Evolutionary conservation across 208 protist species (phyloP).

Genomic region (Leishmania gerbilli): DNA sequence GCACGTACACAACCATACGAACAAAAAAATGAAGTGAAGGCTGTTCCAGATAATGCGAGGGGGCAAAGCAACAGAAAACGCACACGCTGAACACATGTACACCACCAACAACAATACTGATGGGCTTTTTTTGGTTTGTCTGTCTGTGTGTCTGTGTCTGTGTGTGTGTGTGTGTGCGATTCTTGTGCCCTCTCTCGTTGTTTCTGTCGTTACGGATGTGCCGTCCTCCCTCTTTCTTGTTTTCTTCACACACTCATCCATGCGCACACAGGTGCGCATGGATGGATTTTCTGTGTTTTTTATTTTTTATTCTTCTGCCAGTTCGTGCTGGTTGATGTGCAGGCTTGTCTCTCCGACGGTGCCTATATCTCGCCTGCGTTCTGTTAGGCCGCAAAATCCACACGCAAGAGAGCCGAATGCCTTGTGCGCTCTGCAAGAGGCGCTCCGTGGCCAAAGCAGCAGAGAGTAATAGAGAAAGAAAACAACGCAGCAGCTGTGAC

Average conservation of each 20-base stretch:
- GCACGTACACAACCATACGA: no score
- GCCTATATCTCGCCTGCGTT: not conserved
- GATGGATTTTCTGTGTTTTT: not conserved
- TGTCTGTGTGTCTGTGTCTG: not conserved
- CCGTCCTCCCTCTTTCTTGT: not conserved
- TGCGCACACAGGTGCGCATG: not conserved
- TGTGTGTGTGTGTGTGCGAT: not conserved
- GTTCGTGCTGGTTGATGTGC: constrained; percentile 6
- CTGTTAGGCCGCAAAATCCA: not conserved
- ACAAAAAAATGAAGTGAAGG: no score
- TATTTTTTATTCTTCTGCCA: not conserved
- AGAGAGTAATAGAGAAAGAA: not conserved
- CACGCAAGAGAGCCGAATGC: not conserved
- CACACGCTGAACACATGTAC: not conserved
- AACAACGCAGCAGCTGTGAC: not conserved
- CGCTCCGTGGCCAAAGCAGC: not conserved
- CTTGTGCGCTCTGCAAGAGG: not conserved
- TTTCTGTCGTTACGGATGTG: not conserved
- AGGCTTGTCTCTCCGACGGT: not conserved
- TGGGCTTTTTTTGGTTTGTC: not conserved
- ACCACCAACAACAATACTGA: not conserved
- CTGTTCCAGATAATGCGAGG: not conserved
- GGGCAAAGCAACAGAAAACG: not conserved
- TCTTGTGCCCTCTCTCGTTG: not conserved
- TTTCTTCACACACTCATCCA: not conserved